phyloP scores from a whole-genome alignment of 805 yeast species.

The Maudiozyma saulgeensis region DNA sequence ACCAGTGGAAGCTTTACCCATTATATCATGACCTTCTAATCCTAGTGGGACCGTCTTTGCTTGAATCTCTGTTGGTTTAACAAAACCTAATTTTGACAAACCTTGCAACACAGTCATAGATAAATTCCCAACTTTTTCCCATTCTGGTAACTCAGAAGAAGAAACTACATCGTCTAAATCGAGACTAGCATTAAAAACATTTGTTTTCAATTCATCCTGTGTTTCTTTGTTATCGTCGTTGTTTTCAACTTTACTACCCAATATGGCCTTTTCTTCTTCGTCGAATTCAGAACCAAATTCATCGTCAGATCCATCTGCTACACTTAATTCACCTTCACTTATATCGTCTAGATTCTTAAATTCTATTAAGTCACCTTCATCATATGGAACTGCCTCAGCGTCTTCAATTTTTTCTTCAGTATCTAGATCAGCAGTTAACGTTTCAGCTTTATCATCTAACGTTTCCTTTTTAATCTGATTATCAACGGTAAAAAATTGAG shows the following conservation, averaged over 20 bases:
- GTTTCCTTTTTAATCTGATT: constrained; percentile 7
- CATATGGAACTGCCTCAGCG: constrained; percentile 9
- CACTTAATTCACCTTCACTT: constrained; percentile 25
- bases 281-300: constrained; percentile 16
- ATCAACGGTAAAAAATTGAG: constrained; percentile 37
- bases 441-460: constrained; percentile 4
- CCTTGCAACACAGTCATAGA: constrained; percentile 55
- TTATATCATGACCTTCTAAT: constrained; percentile 63
- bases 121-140: constrained; percentile 39
- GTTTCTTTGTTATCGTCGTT: constrained; percentile 8
- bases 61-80: constrained; percentile 79
- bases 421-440: background rate
- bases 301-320: constrained; percentile 19
- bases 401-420: constrained; percentile 8
- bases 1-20: constrained; percentile 96
- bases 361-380: constrained; percentile 17
- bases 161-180: constrained; percentile 26
- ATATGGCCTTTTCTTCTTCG: constrained; percentile 6
- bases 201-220: constrained; percentile 17
- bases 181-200: constrained; percentile 20
- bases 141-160: constrained; percentile 45
- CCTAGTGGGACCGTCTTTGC: constrained; percentile 64
- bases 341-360: constrained; percentile 27
- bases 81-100: constrained; percentile 47
- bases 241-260: constrained; percentile 3